Evolutionary conservation across 2,329 filamentous ascomycete genomes (phyloP).

Genomic region (Diaporthe sp.): DNA sequence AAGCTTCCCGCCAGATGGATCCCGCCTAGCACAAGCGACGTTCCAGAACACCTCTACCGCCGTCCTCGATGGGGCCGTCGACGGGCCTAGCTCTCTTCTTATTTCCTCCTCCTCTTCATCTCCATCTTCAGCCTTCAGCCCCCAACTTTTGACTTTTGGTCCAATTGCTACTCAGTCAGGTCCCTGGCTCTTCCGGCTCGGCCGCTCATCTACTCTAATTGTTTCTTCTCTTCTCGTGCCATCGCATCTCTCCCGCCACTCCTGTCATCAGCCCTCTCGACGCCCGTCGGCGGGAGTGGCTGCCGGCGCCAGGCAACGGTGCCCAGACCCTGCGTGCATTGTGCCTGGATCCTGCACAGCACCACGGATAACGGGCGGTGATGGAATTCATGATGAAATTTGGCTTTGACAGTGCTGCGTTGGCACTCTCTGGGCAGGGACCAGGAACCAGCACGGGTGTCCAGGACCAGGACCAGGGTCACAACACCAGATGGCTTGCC

Average conservation of each 20-base stretch:
- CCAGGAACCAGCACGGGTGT: background rate
- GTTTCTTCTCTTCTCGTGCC: background rate
- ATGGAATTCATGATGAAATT: slow-evolving; percentile 10
- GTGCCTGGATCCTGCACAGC: slow-evolving; percentile 11
- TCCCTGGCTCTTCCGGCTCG: background rate
- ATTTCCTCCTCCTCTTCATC: background rate
- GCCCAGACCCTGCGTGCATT: background rate
- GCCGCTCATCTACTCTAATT: background rate
- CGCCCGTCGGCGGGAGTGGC: slow-evolving; percentile 25
- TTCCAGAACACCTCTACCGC: slow-evolving; percentile 10
- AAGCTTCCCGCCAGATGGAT: slow-evolving; percentile 23
- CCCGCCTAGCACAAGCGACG: slow-evolving; percentile 11
- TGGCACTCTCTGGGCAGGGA: background rate
- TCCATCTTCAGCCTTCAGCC: background rate
- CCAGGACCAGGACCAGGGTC: background rate
- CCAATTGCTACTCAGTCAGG: background rate
- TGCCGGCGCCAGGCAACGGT: background rate
- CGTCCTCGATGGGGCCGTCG: background rate
- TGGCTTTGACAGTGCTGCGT: slow-evolving; percentile 15
- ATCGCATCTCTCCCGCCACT: background rate
- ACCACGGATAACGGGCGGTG: background rate
- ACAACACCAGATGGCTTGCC: slow-evolving; percentile 13
- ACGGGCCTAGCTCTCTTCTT: slow-evolving; percentile 17
- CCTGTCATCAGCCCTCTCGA: background rate
- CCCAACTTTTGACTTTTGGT: background rate